Evolutionary conservation across 2,329 filamentous ascomycete genomes (phyloP).

Genomic region (Alternaria alternata): DNA sequence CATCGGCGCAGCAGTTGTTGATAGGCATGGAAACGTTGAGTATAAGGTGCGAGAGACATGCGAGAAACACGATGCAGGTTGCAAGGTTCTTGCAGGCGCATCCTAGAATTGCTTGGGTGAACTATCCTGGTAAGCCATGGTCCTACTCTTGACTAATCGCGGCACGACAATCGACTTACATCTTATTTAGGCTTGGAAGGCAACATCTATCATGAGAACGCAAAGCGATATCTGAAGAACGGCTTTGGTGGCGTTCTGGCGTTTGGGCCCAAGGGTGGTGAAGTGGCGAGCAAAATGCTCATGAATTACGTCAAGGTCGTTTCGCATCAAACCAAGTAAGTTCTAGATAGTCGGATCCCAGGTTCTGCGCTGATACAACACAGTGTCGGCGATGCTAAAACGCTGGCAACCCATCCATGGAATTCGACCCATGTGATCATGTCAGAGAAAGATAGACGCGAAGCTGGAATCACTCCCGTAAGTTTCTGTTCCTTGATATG

Average conservation of each 20-base stretch:
- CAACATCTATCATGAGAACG: constrained; percentile 30
- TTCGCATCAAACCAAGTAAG: constrained; percentile 1
- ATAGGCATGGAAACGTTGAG: constrained; percentile 35
- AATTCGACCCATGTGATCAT: constrained; percentile 38
- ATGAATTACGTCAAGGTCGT: constrained; percentile 3
- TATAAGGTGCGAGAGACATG: constrained; percentile 32
- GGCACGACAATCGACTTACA: not conserved
- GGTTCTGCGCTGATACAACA: not conserved
- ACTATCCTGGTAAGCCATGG: constrained; percentile 29
- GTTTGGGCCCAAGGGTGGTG: constrained; percentile 21
- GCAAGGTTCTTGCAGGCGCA: constrained; percentile 34
- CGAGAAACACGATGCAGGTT: constrained; percentile 31
- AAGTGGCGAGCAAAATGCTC: not conserved
- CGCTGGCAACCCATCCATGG: constrained; percentile 39
- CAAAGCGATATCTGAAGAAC: constrained; percentile 27
- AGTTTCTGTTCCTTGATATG: not conserved
- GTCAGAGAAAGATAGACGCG: constrained; percentile 25
- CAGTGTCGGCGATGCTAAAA: constrained; percentile 44
- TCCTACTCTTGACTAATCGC: not conserved
- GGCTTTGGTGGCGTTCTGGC: constrained; percentile 36
- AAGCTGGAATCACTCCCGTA: constrained; percentile 5
- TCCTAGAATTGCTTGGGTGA: constrained; percentile 35
- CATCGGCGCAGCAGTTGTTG: constrained; percentile 16
- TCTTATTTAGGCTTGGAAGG: constrained; percentile 15
- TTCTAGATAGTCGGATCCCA: not conserved